Conservation (phyloP, 345 rosid species). For the Cardamine occulta region DNA sequence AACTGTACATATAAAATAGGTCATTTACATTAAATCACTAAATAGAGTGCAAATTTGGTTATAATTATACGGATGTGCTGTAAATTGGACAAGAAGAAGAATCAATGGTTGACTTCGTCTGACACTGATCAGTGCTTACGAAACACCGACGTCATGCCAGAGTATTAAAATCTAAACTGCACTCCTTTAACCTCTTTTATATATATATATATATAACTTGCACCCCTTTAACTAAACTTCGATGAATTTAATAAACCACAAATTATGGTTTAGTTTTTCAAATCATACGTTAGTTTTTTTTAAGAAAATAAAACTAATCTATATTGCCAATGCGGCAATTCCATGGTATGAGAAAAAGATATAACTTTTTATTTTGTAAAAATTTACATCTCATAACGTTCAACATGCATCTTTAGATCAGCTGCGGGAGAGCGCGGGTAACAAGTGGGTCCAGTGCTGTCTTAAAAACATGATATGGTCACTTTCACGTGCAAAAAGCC, state of each 20-base stretch:
- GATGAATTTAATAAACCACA: too few relatives aligned
- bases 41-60: not conserved
- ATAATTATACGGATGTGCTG: not conserved
- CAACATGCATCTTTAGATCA: too few relatives aligned
- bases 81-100: not conserved
- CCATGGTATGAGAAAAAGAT: not conserved
- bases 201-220: too few relatives aligned
- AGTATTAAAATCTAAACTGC: not conserved
- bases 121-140: not conserved
- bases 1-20: not conserved
- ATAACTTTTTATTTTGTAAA: too few relatives aligned
- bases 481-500: conserved; percentile 43
- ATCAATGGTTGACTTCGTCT: not conserved
- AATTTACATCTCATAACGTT: too few relatives aligned
- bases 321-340: not conserved
- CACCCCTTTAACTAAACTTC: not conserved
- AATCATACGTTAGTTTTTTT: not conserved
- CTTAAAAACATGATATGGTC: conserved; percentile 33
- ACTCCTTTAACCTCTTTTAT: not conserved
- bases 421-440: not conserved
- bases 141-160: not conserved
- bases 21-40: not conserved
- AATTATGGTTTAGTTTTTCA: not conserved
- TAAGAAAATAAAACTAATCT: too few relatives aligned
- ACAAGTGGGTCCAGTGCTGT: conserved; percentile 26